Base-by-base conservation (phyloP, 2,329 filamentous ascomycete species). In the Pestalotiopsis sp. region DNA sequence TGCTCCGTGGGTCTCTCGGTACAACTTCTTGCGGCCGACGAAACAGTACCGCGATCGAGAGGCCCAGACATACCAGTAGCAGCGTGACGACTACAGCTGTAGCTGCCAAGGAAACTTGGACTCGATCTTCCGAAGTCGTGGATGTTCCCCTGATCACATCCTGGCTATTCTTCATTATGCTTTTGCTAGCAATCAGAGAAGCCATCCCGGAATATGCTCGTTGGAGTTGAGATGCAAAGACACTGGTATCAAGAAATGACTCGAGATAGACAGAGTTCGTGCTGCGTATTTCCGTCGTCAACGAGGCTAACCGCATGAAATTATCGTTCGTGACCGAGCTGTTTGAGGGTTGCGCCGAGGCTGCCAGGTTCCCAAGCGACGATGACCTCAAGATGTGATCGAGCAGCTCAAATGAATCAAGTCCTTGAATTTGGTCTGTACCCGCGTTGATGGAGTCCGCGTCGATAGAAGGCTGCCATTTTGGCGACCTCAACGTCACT, bases 1-100 rank as follows among this genome's bases (percentile, higher is more conserved):
- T 68, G 17, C 67, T 66, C 13, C 63, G 52, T 6, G 67, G 67
- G 17, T 68, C 63, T n/a, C 67, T 27, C 14, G 67, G 62, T 4
- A 68, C 67, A 27, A 68, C 56, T 1, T 20, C 52, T 7, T 27
- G 38, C 13, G 67, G 40, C 36, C 57, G 67, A n/a, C 41, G 9
- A 9, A 17, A 36, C 3, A 66, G 20, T 2, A 68, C 31, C 1
- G 56, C 23, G 12, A 62, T 40, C 3, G 67, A 65, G 4, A 66
- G n/a, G 11, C 57, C 17, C 4, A 60, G n/a, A 27, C 67, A 66
- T 20, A 59, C 17, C 2, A 65, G 36, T 6, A 68, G 25, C 17
- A 68, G 23, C n/a, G 62, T 60, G 13, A 49, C 14, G 1, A 66
- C 31, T 7, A 56, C 12, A 38, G 57, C 20, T 4, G 67, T 63